Evolutionary conservation across 1,284 basidiomycete species (phyloP).

Genomic region (Fomes fomentarius): DNA sequence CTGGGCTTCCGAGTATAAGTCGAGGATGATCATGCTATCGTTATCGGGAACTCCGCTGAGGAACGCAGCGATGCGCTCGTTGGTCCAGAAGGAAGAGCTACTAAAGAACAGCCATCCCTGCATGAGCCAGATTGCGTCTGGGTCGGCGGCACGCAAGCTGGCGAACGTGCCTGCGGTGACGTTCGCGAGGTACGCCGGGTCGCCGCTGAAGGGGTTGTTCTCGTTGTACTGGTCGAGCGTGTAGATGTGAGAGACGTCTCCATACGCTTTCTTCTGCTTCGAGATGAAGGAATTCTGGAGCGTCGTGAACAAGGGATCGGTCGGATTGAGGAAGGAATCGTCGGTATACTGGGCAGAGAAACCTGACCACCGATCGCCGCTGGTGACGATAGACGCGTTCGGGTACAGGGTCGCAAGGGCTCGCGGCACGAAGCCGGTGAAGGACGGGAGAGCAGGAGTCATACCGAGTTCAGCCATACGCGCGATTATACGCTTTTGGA

Average conservation of each 20-base stretch:
- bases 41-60: constrained; percentile 41
- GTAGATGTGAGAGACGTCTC: constrained; percentile 44
- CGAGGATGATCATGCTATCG: constrained; percentile 46
- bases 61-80: constrained; percentile 42
- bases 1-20: constrained; percentile 44
- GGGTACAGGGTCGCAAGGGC: constrained; percentile 38
- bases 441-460: constrained; percentile 47
- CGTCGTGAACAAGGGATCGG: constrained; percentile 40
- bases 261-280: constrained; percentile 44
- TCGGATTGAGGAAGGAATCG: constrained; percentile 46
- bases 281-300: constrained; percentile 45
- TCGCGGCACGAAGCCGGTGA: constrained; percentile 46
- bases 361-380: constrained; percentile 40
- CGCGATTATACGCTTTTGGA: constrained; percentile 42
- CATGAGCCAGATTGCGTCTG: constrained; percentile 46
- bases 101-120: constrained; percentile 50
- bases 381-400: constrained; percentile 41
- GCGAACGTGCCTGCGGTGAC: constrained; percentile 40
- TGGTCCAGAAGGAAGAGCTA: constrained; percentile 41
- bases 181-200: constrained; percentile 39
- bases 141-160: constrained; percentile 42
- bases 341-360: constrained; percentile 40
- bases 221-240: constrained; percentile 52
- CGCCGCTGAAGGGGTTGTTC: constrained; percentile 41
- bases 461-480: constrained; percentile 49